phyloP scores from a whole-genome alignment of 345 rosid species.

The Alliaria petiolata region DNA sequence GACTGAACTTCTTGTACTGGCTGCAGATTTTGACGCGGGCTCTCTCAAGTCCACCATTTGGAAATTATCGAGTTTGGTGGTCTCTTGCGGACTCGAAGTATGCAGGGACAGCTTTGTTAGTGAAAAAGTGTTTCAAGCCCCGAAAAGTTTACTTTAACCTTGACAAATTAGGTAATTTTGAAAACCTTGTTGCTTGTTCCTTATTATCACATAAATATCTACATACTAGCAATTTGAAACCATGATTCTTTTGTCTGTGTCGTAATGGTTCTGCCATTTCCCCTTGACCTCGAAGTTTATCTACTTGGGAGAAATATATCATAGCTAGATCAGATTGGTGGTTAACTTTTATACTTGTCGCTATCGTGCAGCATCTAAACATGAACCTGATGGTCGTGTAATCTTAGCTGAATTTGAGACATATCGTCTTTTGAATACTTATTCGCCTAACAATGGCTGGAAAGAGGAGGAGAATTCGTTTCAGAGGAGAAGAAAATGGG shows the following conservation, averaged over 20 bases:
- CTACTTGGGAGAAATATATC: not conserved
- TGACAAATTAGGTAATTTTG: constrained; percentile 56
- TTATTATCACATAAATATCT: not conserved
- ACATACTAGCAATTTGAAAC: not conserved
- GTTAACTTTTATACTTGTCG: constrained; percentile 5
- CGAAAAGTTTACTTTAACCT: constrained; percentile 65
- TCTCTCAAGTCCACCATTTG: constrained; percentile 74
- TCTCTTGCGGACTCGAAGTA: constrained; percentile 93
- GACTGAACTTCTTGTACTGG: not conserved
- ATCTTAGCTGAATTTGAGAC: constrained; percentile 89
- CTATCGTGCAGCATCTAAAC: constrained; percentile 54
- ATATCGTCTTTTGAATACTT: constrained; percentile 67
- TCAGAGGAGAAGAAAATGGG: constrained; percentile 95
- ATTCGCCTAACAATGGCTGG: constrained; percentile 98
- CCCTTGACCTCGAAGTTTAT: not conserved
- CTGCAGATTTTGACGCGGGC: constrained; percentile 74
- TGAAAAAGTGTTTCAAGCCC: constrained; percentile 74
- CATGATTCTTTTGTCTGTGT: too few relatives aligned
- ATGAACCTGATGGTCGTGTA: constrained; percentile 93
- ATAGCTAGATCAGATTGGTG: not conserved
- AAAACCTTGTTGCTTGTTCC: constrained; percentile 2
- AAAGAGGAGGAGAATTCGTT: constrained; percentile 92
- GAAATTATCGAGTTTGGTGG: constrained; percentile 84
- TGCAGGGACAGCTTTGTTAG: constrained; percentile 92
- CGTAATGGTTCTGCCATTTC: too few relatives aligned